Conservation (phyloP, 805 yeast genomes). For the Pichia manshurica region DNA sequence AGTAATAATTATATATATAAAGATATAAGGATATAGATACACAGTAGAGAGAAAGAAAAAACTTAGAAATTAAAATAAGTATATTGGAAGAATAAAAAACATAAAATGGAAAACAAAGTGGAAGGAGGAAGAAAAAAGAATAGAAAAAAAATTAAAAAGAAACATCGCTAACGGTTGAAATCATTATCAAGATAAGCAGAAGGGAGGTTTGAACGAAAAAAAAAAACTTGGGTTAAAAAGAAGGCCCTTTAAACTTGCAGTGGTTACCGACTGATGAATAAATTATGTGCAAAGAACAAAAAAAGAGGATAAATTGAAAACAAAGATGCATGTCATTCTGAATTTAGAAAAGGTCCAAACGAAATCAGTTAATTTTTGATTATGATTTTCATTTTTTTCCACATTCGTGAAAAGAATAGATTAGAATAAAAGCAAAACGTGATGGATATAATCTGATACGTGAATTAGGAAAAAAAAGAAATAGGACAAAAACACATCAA, state of each 20-base stretch:
- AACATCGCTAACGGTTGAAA: constrained; percentile 2
- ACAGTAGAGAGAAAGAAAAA: neutral
- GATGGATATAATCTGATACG: neutral
- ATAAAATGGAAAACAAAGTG: neutral
- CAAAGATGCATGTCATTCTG: constrained; percentile 2
- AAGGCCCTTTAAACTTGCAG: neutral
- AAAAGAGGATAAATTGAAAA: neutral
- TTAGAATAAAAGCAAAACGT: neutral
- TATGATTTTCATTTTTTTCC: no score
- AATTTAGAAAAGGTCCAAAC: constrained; percentile 9
- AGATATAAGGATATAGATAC: neutral
- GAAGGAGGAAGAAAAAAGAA: neutral
- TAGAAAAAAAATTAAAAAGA: neutral
- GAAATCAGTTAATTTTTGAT: neutral
- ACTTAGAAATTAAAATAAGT: neutral
- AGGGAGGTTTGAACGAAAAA: neutral
- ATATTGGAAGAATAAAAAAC: neutral
- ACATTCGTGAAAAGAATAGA: no score
- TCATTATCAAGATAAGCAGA: constrained; percentile 4
- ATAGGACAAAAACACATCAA: neutral
- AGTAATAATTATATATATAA: neutral
- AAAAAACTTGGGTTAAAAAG: neutral
- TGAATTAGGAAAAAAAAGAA: neutral
- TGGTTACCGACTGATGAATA: neutral
- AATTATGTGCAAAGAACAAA: constrained; percentile 4